Percentiles rank a stretch among this genome's conserved stretches.
Conservation (phyloP, 1,284 basidiomycete genomes). For the Entoloma clypeatum region DNA sequence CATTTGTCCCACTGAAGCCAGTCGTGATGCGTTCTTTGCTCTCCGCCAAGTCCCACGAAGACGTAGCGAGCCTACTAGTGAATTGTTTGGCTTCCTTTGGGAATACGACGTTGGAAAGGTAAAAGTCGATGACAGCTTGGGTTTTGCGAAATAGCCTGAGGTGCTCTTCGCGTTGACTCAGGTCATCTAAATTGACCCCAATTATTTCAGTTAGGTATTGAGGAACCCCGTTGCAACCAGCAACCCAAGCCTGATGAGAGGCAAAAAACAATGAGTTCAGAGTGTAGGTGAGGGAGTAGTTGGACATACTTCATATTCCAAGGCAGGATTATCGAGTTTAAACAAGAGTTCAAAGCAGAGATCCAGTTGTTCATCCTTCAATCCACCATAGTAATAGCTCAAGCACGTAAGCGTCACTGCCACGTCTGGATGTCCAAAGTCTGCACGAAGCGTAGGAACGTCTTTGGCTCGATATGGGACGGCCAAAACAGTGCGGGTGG, state of each 20-base stretch:
- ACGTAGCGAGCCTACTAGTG: conserved; percentile 42
- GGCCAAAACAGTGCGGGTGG: conserved; percentile 42
- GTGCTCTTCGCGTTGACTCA: conserved; percentile 28
- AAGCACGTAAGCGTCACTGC: conserved; percentile 46
- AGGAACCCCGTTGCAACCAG: conserved; percentile 24
- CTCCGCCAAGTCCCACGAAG: conserved; percentile 52
- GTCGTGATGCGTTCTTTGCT: conserved; percentile 34
- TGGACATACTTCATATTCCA: conserved; percentile 32
- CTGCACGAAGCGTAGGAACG: conserved; percentile 43
- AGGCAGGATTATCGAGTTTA: conserved; percentile 41
- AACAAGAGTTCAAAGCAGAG: conserved; percentile 38
- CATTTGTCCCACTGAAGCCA: conserved; percentile 59
- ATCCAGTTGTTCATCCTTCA: conserved; percentile 37
- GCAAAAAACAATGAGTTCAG: background rate
- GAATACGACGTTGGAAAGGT: conserved; percentile 44
- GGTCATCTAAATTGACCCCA: conserved; percentile 42
- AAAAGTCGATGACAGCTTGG: conserved; percentile 45
- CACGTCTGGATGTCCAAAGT: conserved; percentile 56
- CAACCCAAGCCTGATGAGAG: conserved; percentile 40
- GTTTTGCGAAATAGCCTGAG: conserved; percentile 36
- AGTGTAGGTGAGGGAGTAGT: background rate
- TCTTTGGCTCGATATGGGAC: conserved; percentile 56
- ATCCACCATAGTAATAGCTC: conserved; percentile 50
- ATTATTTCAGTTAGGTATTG: conserved; percentile 27
- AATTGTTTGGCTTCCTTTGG: conserved; percentile 50